These are phyloP conservation scores for Albugo laibachii DNA, from an alignment of 352 stramenopile genomes.

Conservation along the genomic window DNA sequence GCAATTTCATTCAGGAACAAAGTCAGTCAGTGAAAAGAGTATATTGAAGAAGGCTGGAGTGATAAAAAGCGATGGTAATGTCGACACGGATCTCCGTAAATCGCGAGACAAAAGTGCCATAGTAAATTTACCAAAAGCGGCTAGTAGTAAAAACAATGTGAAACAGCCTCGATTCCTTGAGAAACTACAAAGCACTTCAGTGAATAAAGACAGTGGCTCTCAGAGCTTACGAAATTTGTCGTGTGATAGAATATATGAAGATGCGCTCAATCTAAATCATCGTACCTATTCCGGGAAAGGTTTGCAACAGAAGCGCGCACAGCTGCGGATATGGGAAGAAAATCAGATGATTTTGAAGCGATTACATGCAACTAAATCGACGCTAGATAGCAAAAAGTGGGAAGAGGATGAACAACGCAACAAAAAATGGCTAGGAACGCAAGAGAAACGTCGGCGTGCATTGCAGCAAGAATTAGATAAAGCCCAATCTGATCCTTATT, in stretches of 20 bases:
- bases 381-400: conserved; percentile 43
- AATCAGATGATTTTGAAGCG: conserved; percentile 54
- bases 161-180: conserved; percentile 1
- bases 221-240: conserved; percentile 1
- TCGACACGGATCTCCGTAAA: background rate
- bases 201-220: too few species aligned
- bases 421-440: conserved; percentile 35
- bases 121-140: background rate
- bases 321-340: conserved; percentile 49
- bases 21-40: background rate
- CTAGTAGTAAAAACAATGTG: background rate
- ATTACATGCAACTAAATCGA: conserved; percentile 37
- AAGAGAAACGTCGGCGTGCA: conserved; percentile 23
- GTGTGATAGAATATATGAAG: background rate
- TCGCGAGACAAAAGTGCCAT: conserved; percentile 7
- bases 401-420: conserved; percentile 55
- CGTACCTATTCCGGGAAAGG: conserved; percentile 3
- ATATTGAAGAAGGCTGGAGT: conserved; percentile 1
- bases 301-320: conserved; percentile 33
- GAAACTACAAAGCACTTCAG: too few species aligned
- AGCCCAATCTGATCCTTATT: conserved; percentile 23
- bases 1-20: conserved; percentile 16
- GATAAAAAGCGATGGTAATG: background rate
- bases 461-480: conserved; percentile 32
- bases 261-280: conserved; percentile 1